Percentiles rank a stretch among this genome's conserved stretches.
Conservation (phyloP, 176 grass and related monocot genomes). For the Eleusine indica region DNA sequence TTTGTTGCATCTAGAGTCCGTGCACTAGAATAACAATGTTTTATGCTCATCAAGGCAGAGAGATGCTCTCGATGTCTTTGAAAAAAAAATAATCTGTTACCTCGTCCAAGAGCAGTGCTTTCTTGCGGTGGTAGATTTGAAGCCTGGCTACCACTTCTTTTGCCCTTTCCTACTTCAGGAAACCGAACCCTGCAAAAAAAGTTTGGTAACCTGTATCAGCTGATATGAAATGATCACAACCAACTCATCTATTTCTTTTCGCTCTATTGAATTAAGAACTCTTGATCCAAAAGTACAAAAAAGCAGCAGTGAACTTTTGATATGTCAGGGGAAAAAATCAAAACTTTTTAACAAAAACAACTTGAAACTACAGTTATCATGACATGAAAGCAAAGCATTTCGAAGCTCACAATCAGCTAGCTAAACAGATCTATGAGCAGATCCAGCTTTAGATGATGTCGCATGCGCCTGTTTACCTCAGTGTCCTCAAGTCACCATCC, state of each 20-base stretch:
- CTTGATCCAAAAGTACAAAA: background rate
- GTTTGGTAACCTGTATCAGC: constrained; percentile 5
- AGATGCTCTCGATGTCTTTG: no score
- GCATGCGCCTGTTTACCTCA: constrained; percentile 27
- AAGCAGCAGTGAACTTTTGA: background rate
- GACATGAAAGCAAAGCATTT: constrained; percentile 1
- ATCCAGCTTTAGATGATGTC: constrained; percentile 8
- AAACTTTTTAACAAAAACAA: constrained; percentile 8
- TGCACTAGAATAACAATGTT: background rate
- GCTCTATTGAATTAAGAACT: background rate
- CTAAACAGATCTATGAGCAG: background rate
- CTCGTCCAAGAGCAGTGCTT: constrained; percentile 33
- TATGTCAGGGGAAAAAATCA: background rate
- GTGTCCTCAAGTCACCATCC: constrained; percentile 33
- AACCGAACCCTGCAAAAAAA: constrained; percentile 45
- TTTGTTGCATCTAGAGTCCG: background rate
- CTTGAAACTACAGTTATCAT: background rate
- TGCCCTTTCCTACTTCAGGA: constrained; percentile 42
- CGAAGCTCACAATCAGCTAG: constrained; percentile 29
- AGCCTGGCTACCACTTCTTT: constrained; percentile 14
- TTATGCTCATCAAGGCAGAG: background rate
- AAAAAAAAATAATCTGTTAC: constrained; percentile 32
- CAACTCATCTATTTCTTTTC: background rate
- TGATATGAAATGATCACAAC: background rate
- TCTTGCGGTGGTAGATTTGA: constrained; percentile 20